A percentile compares a stretch with the other conserved stretches of the same genome.
phyloP scores from a whole-genome alignment of 176 grass and related monocot species.

The Oryza coarctata region DNA sequence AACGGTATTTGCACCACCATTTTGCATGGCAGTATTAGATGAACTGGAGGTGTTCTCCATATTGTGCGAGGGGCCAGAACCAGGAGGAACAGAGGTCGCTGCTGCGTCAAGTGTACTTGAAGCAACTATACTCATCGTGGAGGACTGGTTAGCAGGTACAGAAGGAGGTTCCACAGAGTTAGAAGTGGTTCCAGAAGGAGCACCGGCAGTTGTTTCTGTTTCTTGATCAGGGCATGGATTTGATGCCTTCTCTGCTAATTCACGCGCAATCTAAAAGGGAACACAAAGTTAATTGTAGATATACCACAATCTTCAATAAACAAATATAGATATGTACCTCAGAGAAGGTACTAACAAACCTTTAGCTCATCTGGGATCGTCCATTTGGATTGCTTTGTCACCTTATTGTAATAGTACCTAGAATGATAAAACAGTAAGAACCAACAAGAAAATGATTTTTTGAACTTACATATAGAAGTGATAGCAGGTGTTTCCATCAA shows the following conservation, averaged over 20 bases:
- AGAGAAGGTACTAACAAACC: neutral
- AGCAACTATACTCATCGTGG: constrained; percentile 30
- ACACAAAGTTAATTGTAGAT: neutral
- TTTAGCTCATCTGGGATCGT: neutral
- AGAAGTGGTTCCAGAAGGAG: constrained; percentile 35
- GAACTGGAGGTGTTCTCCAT: constrained; percentile 39
- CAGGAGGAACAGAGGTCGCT: constrained; percentile 38
- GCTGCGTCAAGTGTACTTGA: constrained; percentile 42
- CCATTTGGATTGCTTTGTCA: constrained; percentile 20
- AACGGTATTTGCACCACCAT: constrained; percentile 36
- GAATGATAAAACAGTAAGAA: constrained; percentile 13
- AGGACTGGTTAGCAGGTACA: constrained; percentile 35
- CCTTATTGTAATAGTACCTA: constrained; percentile 43
- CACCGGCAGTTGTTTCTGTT: constrained; percentile 34
- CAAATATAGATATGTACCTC: neutral
- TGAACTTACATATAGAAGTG: constrained; percentile 18
- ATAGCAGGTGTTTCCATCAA: neutral
- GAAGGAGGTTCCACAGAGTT: constrained; percentile 22
- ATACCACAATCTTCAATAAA: neutral
- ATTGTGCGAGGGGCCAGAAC: constrained; percentile 31
- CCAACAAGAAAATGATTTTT: constrained; percentile 23
- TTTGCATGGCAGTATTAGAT: constrained; percentile 31
- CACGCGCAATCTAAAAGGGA: constrained; percentile 72
- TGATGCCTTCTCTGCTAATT: constrained; percentile 67
- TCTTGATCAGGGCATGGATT: constrained; percentile 40